A percentile compares a stretch with the other conserved stretches of the same genome.
Evolutionary conservation across 2,329 filamentous ascomycete species (phyloP).

Genomic region (Fusarium sp.): DNA sequence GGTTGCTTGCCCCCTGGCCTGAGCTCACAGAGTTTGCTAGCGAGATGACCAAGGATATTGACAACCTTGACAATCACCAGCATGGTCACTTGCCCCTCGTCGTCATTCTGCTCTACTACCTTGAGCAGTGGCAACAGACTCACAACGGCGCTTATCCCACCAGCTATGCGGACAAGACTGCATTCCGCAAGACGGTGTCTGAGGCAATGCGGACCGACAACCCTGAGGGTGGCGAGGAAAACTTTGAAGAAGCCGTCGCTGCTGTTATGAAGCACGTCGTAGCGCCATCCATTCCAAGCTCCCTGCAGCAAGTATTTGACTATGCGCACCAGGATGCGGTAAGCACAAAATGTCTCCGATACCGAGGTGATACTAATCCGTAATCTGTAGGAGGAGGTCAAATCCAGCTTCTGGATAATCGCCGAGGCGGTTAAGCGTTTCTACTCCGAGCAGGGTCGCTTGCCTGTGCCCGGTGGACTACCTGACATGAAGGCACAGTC

Average conservation of each 20-base stretch:
- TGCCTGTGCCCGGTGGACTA: slow-evolving; percentile 88
- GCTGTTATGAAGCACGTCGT: slow-evolving; percentile 92
- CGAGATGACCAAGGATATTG: slow-evolving; percentile 78
- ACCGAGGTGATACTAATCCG: slow-evolving; percentile 15
- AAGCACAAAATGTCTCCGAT: slow-evolving; percentile 52
- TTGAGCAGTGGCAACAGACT: slow-evolving; percentile 82
- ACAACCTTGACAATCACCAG: slow-evolving; percentile 80
- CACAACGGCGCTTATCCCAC: slow-evolving; percentile 80
- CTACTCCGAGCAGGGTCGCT: slow-evolving; percentile 77
- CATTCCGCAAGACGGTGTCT: slow-evolving; percentile 82
- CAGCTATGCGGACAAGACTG: slow-evolving; percentile 87
- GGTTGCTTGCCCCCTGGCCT: slow-evolving; percentile 88
- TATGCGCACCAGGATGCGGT: slow-evolving; percentile 69
- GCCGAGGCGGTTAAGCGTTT: slow-evolving; percentile 85
- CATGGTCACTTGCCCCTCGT: slow-evolving; percentile 95
- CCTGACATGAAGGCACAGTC: slow-evolving; percentile 99
- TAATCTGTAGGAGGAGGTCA: slow-evolving; percentile 59
- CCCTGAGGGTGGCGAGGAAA: slow-evolving; percentile 92
- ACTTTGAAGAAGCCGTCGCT: slow-evolving; percentile 92
- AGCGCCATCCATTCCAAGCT: slow-evolving; percentile 75
- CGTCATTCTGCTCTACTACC: slow-evolving; percentile 84
- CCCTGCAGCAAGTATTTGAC: slow-evolving; percentile 84
- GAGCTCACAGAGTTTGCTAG: slow-evolving; percentile 80
- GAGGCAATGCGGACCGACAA: slow-evolving; percentile 79
- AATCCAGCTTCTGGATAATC: slow-evolving; percentile 88